Evolutionary conservation across 2,329 filamentous ascomycete species (phyloP).

Genomic region (Diaporthe velutina): DNA sequence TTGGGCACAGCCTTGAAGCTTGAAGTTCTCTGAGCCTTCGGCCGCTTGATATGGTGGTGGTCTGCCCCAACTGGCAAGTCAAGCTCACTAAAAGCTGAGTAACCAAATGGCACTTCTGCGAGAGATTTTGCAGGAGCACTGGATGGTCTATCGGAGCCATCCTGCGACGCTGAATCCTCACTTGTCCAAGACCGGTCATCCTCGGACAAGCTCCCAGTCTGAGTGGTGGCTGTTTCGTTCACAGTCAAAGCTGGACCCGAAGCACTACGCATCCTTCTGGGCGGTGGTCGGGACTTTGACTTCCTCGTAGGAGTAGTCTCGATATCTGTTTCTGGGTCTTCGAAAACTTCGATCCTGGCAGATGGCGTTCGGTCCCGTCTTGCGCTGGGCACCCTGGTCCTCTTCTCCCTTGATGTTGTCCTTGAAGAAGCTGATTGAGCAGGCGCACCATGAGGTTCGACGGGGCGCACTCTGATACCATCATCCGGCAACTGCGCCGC

Average conservation of each 20-base stretch:
- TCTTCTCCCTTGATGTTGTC: conserved; percentile 45
- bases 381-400: conserved; percentile 43
- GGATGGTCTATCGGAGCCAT: conserved; percentile 53
- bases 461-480: conserved; percentile 50
- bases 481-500: conserved; percentile 48
- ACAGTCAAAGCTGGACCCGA: conserved; percentile 37
- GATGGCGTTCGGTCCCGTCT: conserved; percentile 41
- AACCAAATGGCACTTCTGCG: conserved; percentile 73
- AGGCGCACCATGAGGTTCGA: conserved; percentile 42
- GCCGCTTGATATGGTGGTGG: conserved; percentile 56
- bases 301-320: conserved; percentile 42
- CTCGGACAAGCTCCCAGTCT: conserved; percentile 49
- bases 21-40: conserved; percentile 63
- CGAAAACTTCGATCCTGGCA: conserved; percentile 49
- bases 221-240: conserved; percentile 47
- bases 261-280: conserved; percentile 24
- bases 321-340: conserved; percentile 52
- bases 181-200: conserved; percentile 50
- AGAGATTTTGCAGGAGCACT: conserved; percentile 64
- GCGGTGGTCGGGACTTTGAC: conserved; percentile 34
- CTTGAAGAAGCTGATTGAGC: conserved; percentile 47
- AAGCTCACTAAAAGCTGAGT: conserved; percentile 76
- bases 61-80: conserved; percentile 66
- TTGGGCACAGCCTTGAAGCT: conserved; percentile 74
- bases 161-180: conserved; percentile 39